Percentiles rank a stretch among this genome's conserved stretches.
Conservation (phyloP, 305 asterid genomes). For the Vinca major region DNA sequence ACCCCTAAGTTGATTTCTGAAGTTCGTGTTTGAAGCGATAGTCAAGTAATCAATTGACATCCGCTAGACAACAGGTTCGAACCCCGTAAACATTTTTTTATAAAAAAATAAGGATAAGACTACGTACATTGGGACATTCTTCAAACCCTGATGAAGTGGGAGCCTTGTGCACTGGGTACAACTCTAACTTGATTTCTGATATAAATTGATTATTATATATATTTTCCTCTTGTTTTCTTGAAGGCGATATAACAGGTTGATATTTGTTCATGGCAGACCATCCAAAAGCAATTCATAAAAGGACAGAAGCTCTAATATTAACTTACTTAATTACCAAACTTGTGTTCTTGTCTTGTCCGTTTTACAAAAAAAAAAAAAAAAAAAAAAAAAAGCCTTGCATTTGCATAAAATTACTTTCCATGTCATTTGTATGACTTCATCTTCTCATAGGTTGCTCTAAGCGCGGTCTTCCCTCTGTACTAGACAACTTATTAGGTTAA, state of each 20-base stretch:
- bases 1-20: too few species aligned
- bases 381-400: background rate
- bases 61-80: too few species aligned
- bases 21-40: too few species aligned
- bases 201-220: too few species aligned
- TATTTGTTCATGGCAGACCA: constrained; percentile 15
- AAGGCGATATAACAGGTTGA: background rate
- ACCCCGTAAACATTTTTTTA: too few species aligned
- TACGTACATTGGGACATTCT: too few species aligned
- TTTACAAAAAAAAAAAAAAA: background rate
- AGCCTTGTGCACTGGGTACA: too few species aligned
- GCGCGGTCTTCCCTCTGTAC: background rate
- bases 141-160: too few species aligned
- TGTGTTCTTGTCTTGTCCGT: constrained; percentile 1
- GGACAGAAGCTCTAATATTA: background rate
- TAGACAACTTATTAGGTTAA: background rate
- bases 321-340: background rate
- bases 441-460: background rate
- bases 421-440: constrained; percentile 1
- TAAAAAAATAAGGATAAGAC: too few species aligned
- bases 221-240: background rate
- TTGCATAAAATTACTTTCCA: background rate
- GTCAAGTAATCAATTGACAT: too few species aligned
- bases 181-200: too few species aligned
- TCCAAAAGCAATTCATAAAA: constrained; percentile 4